These are phyloP conservation scores for Aspergillus costaricaensis DNA, from an alignment of 2,329 filamentous ascomycete species.

Conservation along the genomic window DNA sequence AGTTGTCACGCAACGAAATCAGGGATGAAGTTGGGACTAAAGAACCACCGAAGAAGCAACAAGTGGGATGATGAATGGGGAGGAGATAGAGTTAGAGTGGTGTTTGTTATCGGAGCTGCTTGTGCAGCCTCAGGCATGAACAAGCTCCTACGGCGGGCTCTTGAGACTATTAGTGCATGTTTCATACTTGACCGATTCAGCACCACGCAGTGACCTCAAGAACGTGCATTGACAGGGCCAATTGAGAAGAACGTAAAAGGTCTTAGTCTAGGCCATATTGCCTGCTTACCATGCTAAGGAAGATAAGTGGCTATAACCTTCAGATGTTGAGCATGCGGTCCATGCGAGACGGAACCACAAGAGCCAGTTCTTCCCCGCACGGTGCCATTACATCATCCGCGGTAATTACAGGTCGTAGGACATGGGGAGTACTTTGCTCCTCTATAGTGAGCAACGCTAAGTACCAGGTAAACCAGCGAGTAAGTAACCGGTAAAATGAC, in stretches of 20 bases:
- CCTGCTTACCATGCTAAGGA: too few species aligned
- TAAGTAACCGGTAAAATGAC: not conserved
- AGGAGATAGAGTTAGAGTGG: not conserved
- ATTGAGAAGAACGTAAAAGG: not conserved
- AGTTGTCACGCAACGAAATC: not conserved
- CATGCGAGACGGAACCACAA: not conserved
- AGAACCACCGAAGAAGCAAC: not conserved
- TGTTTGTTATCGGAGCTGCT: constrained; percentile 4
- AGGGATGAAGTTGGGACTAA: not conserved
- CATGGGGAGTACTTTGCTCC: not conserved
- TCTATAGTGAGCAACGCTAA: not conserved
- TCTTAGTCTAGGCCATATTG: too few species aligned
- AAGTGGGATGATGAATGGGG: constrained; percentile 1
- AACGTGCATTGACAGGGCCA: not conserved
- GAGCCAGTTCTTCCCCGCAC: not conserved
- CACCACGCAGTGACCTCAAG: not conserved
- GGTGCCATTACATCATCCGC: constrained; percentile 15
- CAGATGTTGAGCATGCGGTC: not conserved
- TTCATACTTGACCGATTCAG: not conserved
- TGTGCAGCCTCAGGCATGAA: constrained; percentile 5
- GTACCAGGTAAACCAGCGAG: not conserved
- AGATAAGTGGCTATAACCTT: too few species aligned
- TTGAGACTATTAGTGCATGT: constrained; percentile 3
- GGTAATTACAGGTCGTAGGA: not conserved
- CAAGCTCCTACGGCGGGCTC: constrained; percentile 4